Evolutionary conservation across 768 basidiomycete genomes (phyloP).

Genomic region (Termitomyces sp.): DNA sequence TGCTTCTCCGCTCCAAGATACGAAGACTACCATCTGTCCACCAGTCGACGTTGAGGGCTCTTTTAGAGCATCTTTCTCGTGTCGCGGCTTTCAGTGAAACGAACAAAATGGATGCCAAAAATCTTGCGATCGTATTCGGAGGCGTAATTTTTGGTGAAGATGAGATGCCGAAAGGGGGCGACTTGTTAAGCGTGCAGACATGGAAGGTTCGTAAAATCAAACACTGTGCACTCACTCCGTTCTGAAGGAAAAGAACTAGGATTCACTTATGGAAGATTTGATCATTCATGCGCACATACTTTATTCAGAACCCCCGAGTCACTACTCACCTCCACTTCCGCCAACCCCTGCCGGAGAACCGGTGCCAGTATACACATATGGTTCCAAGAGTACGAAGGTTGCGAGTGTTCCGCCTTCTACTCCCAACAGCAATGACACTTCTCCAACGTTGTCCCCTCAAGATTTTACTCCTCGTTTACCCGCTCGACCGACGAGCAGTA

Average conservation of each 20-base stretch:
- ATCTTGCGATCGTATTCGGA: slow-evolving; percentile 88
- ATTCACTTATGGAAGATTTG: slow-evolving; percentile 78
- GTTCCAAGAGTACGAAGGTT: slow-evolving; percentile 69
- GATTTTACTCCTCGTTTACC: slow-evolving; percentile 78
- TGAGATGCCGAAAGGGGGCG: slow-evolving; percentile 74
- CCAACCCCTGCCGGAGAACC: slow-evolving; percentile 69
- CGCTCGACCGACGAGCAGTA: slow-evolving; percentile 64
- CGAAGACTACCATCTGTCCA: slow-evolving; percentile 81
- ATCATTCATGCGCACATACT: slow-evolving; percentile 66
- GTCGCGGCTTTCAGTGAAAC: slow-evolving; percentile 62
- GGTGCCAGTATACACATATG: slow-evolving; percentile 54
- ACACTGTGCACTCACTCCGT: neutral
- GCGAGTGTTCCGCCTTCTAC: slow-evolving; percentile 41
- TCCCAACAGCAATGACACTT: slow-evolving; percentile 4
- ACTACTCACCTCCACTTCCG: slow-evolving; percentile 66
- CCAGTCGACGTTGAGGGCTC: slow-evolving; percentile 74
- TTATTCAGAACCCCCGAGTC: slow-evolving; percentile 55
- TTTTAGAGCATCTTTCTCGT: slow-evolving; percentile 80
- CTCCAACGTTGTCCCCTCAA: slow-evolving; percentile 34
- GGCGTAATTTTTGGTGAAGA: slow-evolving; percentile 91
- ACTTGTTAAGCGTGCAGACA: slow-evolving; percentile 71
- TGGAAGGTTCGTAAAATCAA: slow-evolving; percentile 52
- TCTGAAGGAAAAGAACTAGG: slow-evolving; percentile 21
- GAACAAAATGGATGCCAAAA: slow-evolving; percentile 95
- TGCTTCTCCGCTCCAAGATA: slow-evolving; percentile 82